Conservation (phyloP, 2,329 filamentous ascomycete species). For the Aspergillus fijiensis region DNA sequence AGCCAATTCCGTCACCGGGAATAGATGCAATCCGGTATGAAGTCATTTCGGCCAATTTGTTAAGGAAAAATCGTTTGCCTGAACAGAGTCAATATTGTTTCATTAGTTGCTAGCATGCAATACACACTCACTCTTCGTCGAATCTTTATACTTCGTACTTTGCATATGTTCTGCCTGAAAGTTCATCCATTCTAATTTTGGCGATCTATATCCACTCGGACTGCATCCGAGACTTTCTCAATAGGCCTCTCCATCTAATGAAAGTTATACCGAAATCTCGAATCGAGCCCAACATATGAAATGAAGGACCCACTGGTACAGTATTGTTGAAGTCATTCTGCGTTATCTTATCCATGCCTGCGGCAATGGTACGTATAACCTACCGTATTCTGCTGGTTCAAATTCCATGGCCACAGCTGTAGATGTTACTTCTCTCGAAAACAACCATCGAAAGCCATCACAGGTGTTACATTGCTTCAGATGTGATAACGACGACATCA, state of each 20-base stretch:
- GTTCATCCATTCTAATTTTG: background rate
- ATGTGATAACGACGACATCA: no score
- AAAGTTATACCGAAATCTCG: no score
- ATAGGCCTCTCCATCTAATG: background rate
- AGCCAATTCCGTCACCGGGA: constrained; percentile 63
- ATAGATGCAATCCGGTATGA: constrained; percentile 57
- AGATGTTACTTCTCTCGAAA: no score
- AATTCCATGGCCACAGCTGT: no score
- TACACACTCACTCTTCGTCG: background rate
- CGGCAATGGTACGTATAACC: no score
- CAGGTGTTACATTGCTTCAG: no score
- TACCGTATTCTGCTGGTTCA: no score
- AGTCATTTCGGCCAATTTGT: constrained; percentile 6
- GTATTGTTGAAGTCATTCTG: no score
- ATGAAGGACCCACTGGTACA: no score
- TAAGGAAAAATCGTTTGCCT: background rate
- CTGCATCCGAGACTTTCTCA: background rate
- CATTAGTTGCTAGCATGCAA: background rate
- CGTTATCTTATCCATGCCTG: no score
- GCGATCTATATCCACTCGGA: background rate
- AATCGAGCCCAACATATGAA: no score
- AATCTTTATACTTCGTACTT: background rate
- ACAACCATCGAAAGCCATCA: no score
- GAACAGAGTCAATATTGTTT: background rate
- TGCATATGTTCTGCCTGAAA: constrained; percentile 6